phyloP scores from a whole-genome alignment of 495 filamentous ascomycete species.

The Lindgomyces ingoldianus region DNA sequence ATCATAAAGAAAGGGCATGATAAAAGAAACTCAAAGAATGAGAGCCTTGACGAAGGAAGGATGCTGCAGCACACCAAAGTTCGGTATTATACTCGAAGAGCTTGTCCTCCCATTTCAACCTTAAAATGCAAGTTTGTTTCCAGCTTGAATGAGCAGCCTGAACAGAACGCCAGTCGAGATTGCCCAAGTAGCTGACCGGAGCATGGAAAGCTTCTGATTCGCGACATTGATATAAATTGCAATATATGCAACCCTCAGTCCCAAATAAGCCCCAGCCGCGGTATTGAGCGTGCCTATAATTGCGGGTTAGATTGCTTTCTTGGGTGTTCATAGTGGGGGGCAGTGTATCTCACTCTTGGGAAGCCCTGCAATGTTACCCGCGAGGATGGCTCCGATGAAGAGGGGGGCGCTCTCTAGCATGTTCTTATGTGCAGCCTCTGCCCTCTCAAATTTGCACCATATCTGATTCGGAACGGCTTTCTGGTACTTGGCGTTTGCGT shows the following conservation, averaged over 20 bases:
- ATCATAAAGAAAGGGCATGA: too few species aligned
- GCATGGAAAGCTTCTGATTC: slow-evolving; percentile 21
- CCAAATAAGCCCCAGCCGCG: slow-evolving; percentile 19
- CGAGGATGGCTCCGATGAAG: slow-evolving; percentile 31
- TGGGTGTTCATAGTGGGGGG: too few species aligned
- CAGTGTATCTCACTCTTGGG: slow-evolving; percentile 5
- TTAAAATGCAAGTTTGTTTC: slow-evolving; percentile 20
- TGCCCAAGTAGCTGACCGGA: slow-evolving; percentile 9
- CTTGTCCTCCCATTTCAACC: too few species aligned
- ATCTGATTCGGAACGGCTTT: slow-evolving; percentile 18
- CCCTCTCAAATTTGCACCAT: slow-evolving; percentile 21
- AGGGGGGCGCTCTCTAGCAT: slow-evolving; percentile 28
- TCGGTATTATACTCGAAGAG: too few species aligned
- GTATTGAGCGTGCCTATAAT: slow-evolving; percentile 22
- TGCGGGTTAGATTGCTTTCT: not conserved
- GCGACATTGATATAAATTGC: slow-evolving; percentile 24
- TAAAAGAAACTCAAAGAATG: too few species aligned
- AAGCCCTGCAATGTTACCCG: slow-evolving; percentile 27
- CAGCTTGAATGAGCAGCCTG: slow-evolving; percentile 19
- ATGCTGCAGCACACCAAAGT: too few species aligned
- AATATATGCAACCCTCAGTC: slow-evolving; percentile 18
- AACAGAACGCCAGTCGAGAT: slow-evolving; percentile 5
- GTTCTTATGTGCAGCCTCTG: slow-evolving; percentile 31
- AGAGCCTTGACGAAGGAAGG: too few species aligned
- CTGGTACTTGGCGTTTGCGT: slow-evolving; percentile 1